Evolutionary conservation across 768 basidiomycete species (phyloP).

Genomic region (Lactarius pseudohatsudake): DNA sequence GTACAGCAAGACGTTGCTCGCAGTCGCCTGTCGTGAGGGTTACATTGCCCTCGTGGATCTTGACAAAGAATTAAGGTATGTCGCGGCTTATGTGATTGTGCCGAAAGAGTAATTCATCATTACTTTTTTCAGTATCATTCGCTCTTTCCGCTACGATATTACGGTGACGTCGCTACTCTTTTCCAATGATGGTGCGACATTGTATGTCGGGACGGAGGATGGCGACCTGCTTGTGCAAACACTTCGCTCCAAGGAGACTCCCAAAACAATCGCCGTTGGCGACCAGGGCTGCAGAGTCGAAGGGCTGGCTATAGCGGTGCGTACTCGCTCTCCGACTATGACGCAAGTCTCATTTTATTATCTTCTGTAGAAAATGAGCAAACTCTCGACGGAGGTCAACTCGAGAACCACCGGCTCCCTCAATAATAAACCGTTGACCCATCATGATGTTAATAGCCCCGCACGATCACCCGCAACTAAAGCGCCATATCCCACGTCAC

Average conservation of each 20-base stretch:
- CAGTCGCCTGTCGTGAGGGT: slow-evolving; percentile 55
- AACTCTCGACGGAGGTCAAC: slow-evolving; percentile 32
- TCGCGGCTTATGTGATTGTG: neutral
- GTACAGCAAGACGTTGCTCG: slow-evolving; percentile 72
- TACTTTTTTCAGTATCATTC: slow-evolving; percentile 49
- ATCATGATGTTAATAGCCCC: slow-evolving; percentile 22
- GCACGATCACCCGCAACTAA: slow-evolving; percentile 19
- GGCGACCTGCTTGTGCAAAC: slow-evolving; percentile 66
- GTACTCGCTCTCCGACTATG: slow-evolving; percentile 17
- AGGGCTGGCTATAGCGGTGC: slow-evolving; percentile 58
- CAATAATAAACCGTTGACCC: slow-evolving; percentile 32
- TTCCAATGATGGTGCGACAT: slow-evolving; percentile 64
- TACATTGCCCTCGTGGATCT: slow-evolving; percentile 62
- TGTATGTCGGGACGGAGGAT: slow-evolving; percentile 63
- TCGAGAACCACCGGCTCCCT: slow-evolving; percentile 34
- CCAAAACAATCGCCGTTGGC: slow-evolving; percentile 53
- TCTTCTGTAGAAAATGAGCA: slow-evolving; percentile 24
- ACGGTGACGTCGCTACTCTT: slow-evolving; percentile 62
- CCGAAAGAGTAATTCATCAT: neutral
- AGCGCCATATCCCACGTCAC: neutral
- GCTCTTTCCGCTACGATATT: slow-evolving; percentile 53
- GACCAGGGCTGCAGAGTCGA: slow-evolving; percentile 48
- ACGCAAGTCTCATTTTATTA: neutral
- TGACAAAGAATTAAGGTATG: slow-evolving; percentile 73
- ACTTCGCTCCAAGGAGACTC: slow-evolving; percentile 64